Conservation (phyloP, 2,329 filamentous ascomycete species). For the Penicillium sp. region DNA sequence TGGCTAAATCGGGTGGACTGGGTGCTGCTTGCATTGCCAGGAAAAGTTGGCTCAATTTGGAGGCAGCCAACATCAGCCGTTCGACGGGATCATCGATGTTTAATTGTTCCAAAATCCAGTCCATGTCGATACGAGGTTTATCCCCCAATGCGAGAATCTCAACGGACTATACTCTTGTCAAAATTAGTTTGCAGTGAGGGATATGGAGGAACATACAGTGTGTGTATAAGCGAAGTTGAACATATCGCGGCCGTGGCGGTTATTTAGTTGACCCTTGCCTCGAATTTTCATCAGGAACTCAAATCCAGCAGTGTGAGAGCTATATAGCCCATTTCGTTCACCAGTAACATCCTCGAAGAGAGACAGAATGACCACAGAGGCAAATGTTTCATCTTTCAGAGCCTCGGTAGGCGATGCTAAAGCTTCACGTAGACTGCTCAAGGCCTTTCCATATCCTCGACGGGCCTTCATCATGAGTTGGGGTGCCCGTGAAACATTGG, state of each 20-base stretch:
- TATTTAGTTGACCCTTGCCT: conserved; percentile 30
- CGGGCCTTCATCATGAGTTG: conserved; percentile 30
- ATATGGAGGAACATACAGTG: conserved; percentile 25
- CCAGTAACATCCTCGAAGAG: conserved; percentile 42
- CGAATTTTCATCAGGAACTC: conserved; percentile 37
- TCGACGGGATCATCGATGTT: conserved; percentile 32
- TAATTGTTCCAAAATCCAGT: conserved; percentile 30
- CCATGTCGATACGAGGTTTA: conserved; percentile 29
- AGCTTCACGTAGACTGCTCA: conserved; percentile 31
- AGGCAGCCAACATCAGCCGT: conserved; percentile 30
- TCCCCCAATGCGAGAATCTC: conserved; percentile 37
- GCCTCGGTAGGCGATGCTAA: conserved; percentile 31
- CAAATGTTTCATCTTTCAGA: conserved; percentile 39
- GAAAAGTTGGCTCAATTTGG: conserved; percentile 33
- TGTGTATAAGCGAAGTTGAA: conserved; percentile 40
- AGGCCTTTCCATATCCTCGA: conserved; percentile 32
- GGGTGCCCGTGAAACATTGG: conserved; percentile 29
- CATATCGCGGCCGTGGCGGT: conserved; percentile 35
- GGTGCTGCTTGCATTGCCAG: conserved; percentile 19
- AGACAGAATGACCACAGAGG: conserved; percentile 37
- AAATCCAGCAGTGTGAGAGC: conserved; percentile 39
- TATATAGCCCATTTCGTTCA: conserved; percentile 35
- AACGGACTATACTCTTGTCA: conserved; percentile 28
- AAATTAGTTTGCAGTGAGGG: neutral
- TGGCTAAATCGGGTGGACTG: conserved; percentile 15